Conservation (phyloP, 2,329 filamentous ascomycete genomes). For the Rasamsonia emersonii region DNA sequence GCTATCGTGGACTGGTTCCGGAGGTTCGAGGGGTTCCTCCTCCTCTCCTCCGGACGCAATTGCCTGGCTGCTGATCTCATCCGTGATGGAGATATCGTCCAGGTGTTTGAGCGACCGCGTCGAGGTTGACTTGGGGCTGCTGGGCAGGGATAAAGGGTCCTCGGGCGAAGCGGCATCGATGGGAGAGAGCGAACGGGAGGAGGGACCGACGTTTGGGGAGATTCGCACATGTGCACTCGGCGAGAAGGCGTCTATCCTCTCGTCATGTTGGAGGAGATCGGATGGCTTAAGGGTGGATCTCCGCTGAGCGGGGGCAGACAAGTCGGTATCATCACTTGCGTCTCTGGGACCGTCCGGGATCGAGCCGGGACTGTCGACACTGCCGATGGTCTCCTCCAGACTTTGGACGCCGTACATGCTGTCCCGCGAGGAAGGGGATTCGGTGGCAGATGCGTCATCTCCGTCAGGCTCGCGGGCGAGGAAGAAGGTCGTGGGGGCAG, state of each 20-base stretch:
- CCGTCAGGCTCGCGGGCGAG: constrained; percentile 37
- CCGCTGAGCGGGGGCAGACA: constrained; percentile 16
- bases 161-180: constrained; percentile 37
- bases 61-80: constrained; percentile 49
- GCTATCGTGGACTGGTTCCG: constrained; percentile 26
- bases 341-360: constrained; percentile 7
- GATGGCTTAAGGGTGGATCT: constrained; percentile 24
- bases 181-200: constrained; percentile 40
- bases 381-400: constrained; percentile 8
- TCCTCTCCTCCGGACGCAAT: constrained; percentile 50
- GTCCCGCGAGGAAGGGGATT: background rate
- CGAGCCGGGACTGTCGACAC: constrained; percentile 2
- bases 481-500: constrained; percentile 51
- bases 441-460: constrained; percentile 2
- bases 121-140: constrained; percentile 52
- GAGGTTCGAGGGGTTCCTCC: constrained; percentile 22
- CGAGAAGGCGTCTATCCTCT: constrained; percentile 10
- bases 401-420: constrained; percentile 8
- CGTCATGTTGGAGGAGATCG: constrained; percentile 11
- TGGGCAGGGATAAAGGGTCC: constrained; percentile 43
- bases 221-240: constrained; percentile 9
- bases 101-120: constrained; percentile 50
- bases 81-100: constrained; percentile 48
- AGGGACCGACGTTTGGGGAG: constrained; percentile 18
- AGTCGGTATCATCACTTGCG: constrained; percentile 15